Conservation (phyloP, 306 rosid genomes). For the Ochetophila trinervis region DNA sequence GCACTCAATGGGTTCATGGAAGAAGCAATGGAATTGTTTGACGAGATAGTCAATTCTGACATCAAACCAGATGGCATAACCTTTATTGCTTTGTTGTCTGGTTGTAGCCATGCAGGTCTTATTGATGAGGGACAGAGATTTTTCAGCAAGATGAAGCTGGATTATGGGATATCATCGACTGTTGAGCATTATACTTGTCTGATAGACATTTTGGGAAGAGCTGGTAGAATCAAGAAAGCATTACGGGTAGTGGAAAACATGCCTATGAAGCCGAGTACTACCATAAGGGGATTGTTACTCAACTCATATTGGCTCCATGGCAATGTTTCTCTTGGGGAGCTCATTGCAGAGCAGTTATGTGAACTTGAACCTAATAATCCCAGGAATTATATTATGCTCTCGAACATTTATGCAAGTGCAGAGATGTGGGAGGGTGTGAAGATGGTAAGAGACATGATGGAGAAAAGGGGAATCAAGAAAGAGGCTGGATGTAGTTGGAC, state of each 20-base stretch:
- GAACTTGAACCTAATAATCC: constrained; percentile 50
- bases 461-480: constrained; percentile 39
- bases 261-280: constrained; percentile 56
- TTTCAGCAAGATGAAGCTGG: constrained; percentile 34
- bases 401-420: constrained; percentile 54
- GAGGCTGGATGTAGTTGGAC: constrained; percentile 61
- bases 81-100: constrained; percentile 49
- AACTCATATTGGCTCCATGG: constrained; percentile 49
- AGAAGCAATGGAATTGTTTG: constrained; percentile 41
- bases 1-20: constrained; percentile 46
- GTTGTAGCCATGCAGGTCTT: constrained; percentile 57
- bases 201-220: constrained; percentile 49
- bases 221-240: constrained; percentile 44
- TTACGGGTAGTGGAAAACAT: constrained; percentile 33
- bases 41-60: constrained; percentile 31
- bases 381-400: constrained; percentile 58
- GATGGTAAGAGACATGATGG: constrained; percentile 51
- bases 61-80: constrained; percentile 45
- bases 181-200: constrained; percentile 56
- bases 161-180: constrained; percentile 38
- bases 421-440: constrained; percentile 52
- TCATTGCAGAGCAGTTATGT: constrained; percentile 35
- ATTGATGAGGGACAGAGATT: constrained; percentile 35
- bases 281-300: constrained; percentile 59
- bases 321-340: constrained; percentile 41